A percentile compares a stretch with the other conserved stretches of the same genome.
Conservation (phyloP, 768 basidiomycete species). For the Pleurotus salmoneostramineus region DNA sequence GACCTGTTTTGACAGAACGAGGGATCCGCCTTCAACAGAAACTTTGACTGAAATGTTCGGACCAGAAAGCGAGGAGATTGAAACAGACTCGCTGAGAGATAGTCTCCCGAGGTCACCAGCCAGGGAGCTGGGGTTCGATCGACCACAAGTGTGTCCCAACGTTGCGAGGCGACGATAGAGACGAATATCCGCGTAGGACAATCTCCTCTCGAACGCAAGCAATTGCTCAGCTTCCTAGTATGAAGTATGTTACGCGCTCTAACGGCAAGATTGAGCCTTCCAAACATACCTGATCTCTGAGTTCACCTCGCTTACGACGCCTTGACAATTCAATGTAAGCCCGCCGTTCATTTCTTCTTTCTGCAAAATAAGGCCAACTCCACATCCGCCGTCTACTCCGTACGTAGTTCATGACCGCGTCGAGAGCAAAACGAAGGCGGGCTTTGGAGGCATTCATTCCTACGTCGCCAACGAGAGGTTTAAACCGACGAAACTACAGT, state of each 20-base stretch:
- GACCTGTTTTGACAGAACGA: no score
- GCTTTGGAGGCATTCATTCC: neutral
- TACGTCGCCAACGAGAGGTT: neutral
- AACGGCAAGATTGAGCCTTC: no score
- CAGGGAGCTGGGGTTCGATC: no score
- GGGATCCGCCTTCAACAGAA: no score
- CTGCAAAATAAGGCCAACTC: neutral
- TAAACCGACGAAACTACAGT: neutral
- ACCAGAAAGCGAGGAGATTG: no score
- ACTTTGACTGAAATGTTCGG: no score
- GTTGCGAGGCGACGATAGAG: neutral
- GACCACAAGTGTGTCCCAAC: no score
- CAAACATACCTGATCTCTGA: no score
- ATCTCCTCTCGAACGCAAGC: neutral
- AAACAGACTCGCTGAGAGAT: no score
- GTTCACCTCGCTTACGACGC: no score
- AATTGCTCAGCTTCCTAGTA: neutral
- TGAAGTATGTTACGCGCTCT: no score
- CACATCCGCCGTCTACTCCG: neutral
- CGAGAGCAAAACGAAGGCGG: neutral
- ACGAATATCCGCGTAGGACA: neutral
- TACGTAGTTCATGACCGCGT: neutral
- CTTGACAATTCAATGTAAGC: neutral
- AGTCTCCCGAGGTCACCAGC: no score
- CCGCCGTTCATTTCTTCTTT: neutral